Percentiles rank a stretch among this genome's conserved stretches.
Conservation (phyloP, 176 grass and related monocot species). For the Bromus sterilis region DNA sequence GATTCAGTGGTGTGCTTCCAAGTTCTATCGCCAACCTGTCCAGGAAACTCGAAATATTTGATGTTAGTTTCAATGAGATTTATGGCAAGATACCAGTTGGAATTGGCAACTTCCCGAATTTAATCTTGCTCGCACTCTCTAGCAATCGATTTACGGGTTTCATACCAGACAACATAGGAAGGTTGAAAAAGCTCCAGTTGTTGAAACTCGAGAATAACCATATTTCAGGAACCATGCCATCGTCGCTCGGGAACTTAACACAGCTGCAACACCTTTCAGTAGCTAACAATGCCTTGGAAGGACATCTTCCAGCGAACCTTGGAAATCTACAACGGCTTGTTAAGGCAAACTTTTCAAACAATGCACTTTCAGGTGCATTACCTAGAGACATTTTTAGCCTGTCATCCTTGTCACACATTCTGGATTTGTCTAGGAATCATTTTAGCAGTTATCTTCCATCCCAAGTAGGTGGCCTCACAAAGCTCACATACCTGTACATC, state of each 20-base stretch:
- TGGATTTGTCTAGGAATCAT: slow-evolving; percentile 28
- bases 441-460: slow-evolving; percentile 20
- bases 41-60: slow-evolving; percentile 13
- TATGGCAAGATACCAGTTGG: slow-evolving; percentile 28
- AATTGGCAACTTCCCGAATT: slow-evolving; percentile 15
- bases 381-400: background rate
- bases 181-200: slow-evolving; percentile 20
- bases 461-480: slow-evolving; percentile 22
- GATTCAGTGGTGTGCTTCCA: slow-evolving; percentile 17
- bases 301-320: slow-evolving; percentile 1
- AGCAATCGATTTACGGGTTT: slow-evolving; percentile 14
- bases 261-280: background rate
- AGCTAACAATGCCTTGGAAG: background rate
- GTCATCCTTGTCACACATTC: slow-evolving; percentile 1
- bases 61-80: slow-evolving; percentile 27
- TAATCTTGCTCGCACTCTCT: slow-evolving; percentile 12
- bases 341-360: background rate
- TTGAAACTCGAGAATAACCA: slow-evolving; percentile 16
- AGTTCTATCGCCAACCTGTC: slow-evolving; percentile 23
- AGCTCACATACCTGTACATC: slow-evolving; percentile 29
- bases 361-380: background rate
- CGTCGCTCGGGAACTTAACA: slow-evolving; percentile 23
- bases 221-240: slow-evolving; percentile 18
- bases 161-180: slow-evolving; percentile 31
- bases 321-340: background rate